Conservation (phyloP, 208 protist genomes). For the Crithidia thermophila region DNA sequence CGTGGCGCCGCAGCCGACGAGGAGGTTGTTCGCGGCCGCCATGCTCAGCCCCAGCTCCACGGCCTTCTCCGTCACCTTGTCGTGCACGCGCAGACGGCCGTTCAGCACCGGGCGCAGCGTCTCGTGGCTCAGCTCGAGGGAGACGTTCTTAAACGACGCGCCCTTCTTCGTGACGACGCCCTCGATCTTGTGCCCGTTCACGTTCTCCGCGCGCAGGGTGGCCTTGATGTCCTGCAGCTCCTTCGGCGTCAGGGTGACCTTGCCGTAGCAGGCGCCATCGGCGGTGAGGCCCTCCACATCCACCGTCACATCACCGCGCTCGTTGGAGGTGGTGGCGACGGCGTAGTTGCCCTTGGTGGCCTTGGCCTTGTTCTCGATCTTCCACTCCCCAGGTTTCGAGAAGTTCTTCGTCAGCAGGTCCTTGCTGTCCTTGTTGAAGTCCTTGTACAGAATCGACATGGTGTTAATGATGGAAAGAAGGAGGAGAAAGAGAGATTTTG, state of each 20-base stretch:
- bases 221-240: constrained; percentile 35
- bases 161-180: constrained; percentile 33
- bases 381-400: constrained; percentile 47
- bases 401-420: constrained; percentile 77
- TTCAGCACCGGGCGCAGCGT: constrained; percentile 20
- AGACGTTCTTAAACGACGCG: constrained; percentile 38
- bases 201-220: constrained; percentile 35
- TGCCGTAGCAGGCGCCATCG: constrained; percentile 38
- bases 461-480: neutral
- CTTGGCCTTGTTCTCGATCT: constrained; percentile 80
- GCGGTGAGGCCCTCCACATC: constrained; percentile 51
- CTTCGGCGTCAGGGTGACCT: constrained; percentile 50
- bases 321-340: constrained; percentile 48
- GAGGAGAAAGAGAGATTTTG: too few species aligned
- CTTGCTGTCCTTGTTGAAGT: constrained; percentile 72
- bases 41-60: constrained; percentile 61
- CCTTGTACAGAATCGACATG: constrained; percentile 54
- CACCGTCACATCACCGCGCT: constrained; percentile 38
- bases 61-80: constrained; percentile 56
- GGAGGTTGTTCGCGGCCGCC: constrained; percentile 33
- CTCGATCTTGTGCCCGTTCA: constrained; percentile 63
- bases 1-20: constrained; percentile 57
- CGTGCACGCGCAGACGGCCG: constrained; percentile 47
- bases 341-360: constrained; percentile 44
- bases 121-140: constrained; percentile 49